phyloP scores from a whole-genome alignment of 2,329 filamentous ascomycete species.

The Zymoseptoria crescenta region DNA sequence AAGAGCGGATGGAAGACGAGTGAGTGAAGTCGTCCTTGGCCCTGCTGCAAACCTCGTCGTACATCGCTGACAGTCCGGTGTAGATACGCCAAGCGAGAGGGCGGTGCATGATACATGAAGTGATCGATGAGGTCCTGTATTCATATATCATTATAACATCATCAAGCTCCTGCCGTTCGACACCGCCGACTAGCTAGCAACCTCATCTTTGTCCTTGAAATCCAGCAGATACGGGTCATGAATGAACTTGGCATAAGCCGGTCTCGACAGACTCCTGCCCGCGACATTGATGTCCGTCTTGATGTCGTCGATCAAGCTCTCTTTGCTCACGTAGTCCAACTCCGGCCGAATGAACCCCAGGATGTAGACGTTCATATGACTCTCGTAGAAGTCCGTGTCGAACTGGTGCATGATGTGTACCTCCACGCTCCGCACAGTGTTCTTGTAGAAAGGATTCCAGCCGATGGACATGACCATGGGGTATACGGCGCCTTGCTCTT shows the following conservation, averaged over 20 bases:
- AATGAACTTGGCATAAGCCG: slow-evolving; percentile 50
- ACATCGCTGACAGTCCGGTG: slow-evolving; percentile 4
- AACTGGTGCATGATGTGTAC: slow-evolving; percentile 65
- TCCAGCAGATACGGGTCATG: slow-evolving; percentile 36
- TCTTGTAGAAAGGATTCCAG: slow-evolving; percentile 97
- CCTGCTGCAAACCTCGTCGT: not conserved
- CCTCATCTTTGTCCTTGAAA: slow-evolving; percentile 26
- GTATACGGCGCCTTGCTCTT: slow-evolving; percentile 44
- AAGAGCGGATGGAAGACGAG: slow-evolving; percentile 26
- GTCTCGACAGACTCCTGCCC: slow-evolving; percentile 59
- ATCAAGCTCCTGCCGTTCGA: not conserved
- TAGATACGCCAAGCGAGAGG: slow-evolving; percentile 27
- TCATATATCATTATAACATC: not conserved
- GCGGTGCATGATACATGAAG: slow-evolving; percentile 19
- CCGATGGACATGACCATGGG: slow-evolving; percentile 92
- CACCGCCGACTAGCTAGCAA: slow-evolving; percentile 19
- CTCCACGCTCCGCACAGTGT: slow-evolving; percentile 68
- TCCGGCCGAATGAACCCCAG: slow-evolving; percentile 85
- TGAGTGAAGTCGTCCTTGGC: slow-evolving; percentile 5
- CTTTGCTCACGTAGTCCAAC: slow-evolving; percentile 75
- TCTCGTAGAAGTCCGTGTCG: slow-evolving; percentile 73
- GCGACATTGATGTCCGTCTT: slow-evolving; percentile 80
- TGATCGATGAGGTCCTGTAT: not conserved
- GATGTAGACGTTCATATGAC: slow-evolving; percentile 69
- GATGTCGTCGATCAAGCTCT: slow-evolving; percentile 83